Conservation (phyloP, 305 asterid species). For the Rubia tinctorum region DNA sequence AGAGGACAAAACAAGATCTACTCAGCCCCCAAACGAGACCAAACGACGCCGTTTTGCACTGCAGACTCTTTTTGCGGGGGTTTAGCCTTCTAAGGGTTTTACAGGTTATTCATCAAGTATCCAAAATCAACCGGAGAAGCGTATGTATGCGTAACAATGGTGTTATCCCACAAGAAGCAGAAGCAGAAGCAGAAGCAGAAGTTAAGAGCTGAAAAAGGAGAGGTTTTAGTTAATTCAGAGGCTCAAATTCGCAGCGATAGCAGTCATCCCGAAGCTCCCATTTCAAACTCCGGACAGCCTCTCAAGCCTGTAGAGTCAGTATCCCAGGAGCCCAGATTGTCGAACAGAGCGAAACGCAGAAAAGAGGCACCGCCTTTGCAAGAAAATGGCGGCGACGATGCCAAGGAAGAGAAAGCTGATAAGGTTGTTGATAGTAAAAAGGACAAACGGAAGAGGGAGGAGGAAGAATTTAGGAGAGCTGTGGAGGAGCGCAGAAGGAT, state of each 20-base stretch:
- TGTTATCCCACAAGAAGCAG: constrained; percentile 78
- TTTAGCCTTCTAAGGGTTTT: constrained; percentile 3
- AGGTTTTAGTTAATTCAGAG: constrained; percentile 36
- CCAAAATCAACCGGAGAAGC: background rate
- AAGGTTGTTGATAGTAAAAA: constrained; percentile 23
- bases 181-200: constrained; percentile 74
- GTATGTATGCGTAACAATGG: constrained; percentile 39
- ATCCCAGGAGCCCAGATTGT: constrained; percentile 41
- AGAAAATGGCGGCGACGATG: constrained; percentile 32
- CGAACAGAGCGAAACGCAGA: constrained; percentile 59
- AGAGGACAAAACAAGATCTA: too few species aligned
- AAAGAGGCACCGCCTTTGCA: constrained; percentile 24
- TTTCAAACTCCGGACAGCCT: constrained; percentile 23
- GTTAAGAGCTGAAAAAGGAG: constrained; percentile 65
- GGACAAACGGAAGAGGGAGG: constrained; percentile 39
- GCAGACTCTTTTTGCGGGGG: background rate
- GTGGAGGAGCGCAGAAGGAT: constrained; percentile 34
- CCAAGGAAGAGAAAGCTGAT: constrained; percentile 20
- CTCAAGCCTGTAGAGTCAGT: constrained; percentile 29
- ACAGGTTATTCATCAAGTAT: background rate
- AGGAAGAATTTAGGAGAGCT: background rate
- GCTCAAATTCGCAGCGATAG: constrained; percentile 23
- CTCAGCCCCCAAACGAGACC: too few species aligned
- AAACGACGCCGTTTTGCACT: background rate
- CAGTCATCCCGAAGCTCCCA: constrained; percentile 20